A percentile compares a stretch with the other conserved stretches of the same genome.
phyloP scores from a whole-genome alignment of 2,329 filamentous ascomycete genomes.

The Diaporthe velutina region DNA sequence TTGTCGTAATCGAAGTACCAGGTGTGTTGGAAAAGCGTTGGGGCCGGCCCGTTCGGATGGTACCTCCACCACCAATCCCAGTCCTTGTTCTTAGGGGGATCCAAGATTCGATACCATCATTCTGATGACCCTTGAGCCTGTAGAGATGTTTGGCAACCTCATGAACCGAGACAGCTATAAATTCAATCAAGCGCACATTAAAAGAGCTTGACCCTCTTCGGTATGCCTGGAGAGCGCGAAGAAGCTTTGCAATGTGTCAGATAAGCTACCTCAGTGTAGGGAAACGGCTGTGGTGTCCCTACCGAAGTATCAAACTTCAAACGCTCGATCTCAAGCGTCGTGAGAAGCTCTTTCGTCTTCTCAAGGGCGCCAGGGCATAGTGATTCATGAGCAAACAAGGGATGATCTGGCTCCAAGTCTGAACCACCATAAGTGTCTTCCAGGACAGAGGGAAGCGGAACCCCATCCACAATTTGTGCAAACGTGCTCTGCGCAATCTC shows the following conservation, averaged over 20 bases:
- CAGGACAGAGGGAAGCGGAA: not conserved
- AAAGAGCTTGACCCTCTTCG: not conserved
- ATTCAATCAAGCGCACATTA: not conserved
- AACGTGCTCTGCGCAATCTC: slow-evolving; percentile 4
- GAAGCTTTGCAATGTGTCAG: not conserved
- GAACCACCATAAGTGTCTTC: not conserved
- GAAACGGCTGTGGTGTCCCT: not conserved
- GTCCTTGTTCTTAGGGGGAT: not conserved
- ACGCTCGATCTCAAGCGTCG: not conserved
- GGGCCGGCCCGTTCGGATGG: not conserved
- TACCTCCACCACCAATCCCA: not conserved
- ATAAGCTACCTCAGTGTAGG: not conserved
- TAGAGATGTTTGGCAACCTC: slow-evolving; percentile 5
- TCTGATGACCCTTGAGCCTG: not conserved
- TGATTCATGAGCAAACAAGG: no score
- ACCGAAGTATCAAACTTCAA: slow-evolving; percentile 12
- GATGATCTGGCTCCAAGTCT: not conserved
- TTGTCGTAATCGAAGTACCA: not conserved
- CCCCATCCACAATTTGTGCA: slow-evolving; percentile 3
- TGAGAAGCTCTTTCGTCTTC: slow-evolving; percentile 1
- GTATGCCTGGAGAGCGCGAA: not conserved
- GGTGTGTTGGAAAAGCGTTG: not conserved
- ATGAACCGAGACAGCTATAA: not conserved
- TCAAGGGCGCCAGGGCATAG: not conserved
- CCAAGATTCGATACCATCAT: not conserved